Evolutionary conservation across 768 basidiomycete genomes (phyloP).

Genomic region (Leccinum arenicola): DNA sequence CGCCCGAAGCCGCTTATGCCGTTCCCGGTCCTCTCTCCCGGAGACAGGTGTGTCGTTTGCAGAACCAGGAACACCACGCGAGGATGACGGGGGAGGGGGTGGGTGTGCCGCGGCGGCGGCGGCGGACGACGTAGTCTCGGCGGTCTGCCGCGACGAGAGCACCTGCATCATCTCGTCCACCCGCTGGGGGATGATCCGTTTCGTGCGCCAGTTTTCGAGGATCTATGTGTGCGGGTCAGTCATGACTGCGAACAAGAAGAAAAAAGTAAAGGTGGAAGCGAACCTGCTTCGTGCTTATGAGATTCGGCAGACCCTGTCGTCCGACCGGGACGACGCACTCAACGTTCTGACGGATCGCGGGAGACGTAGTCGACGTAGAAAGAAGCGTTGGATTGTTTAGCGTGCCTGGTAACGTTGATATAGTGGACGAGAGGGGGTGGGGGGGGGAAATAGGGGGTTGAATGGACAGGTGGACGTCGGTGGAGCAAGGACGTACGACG

Average conservation of each 20-base stretch:
- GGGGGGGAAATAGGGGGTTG: too few species aligned
- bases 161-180: slow-evolving; percentile 66
- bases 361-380: slow-evolving; percentile 78
- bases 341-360: slow-evolving; percentile 77
- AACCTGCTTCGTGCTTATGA: slow-evolving; percentile 86
- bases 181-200: slow-evolving; percentile 75
- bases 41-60: slow-evolving; percentile 37
- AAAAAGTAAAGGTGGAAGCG: slow-evolving; percentile 11
- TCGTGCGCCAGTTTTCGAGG: slow-evolving; percentile 84
- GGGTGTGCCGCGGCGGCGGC: too few species aligned
- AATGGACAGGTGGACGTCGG: too few species aligned
- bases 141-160: neutral
- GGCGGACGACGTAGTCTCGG: neutral
- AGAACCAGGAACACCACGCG: neutral
- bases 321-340: slow-evolving; percentile 84
- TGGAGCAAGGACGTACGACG: neutral
- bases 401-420: slow-evolving; percentile 20
- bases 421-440: neutral
- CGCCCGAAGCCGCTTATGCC: slow-evolving; percentile 89
- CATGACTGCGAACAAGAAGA: neutral
- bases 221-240: slow-evolving; percentile 28
- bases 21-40: slow-evolving; percentile 65
- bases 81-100: neutral
- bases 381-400: slow-evolving; percentile 24
- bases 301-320: slow-evolving; percentile 81